Evolutionary conservation across 371 early-diverging fungal species (phyloP), one percentile per base, ranked within the genome.

Genomic region (Mucor racemosus): DNA sequence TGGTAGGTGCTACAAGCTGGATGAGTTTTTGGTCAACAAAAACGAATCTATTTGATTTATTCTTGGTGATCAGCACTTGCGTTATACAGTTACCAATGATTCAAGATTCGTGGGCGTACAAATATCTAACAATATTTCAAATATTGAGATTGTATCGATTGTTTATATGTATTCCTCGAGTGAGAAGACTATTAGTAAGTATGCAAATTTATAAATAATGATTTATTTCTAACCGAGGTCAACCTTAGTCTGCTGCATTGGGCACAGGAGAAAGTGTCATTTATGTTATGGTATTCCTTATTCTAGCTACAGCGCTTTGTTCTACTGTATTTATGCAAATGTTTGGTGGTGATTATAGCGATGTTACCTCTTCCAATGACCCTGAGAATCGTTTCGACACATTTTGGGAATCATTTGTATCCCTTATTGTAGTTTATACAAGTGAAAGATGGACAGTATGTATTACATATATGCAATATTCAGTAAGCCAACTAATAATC

Each of bases 361-460:
- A 59, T 5, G 64, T 78, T 15, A 56, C 75, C 1, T 63, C 44
- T 0, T 26, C 41, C 2, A 54, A 74, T 17, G 79, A 76, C 6
- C 58, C 74, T 3, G 69, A 55, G 14, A 66, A 76, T 36, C 70
- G 80, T 1, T 83, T 78, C 54, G 80, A 83, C 54, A 80, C 78
- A 1, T 83, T 83, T 68, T 83, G 78, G 77, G 70, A 83, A 48
- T 66, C 79, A 0, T 83, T 77, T 65, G 58, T 83, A 21, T 74
- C 80, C 5, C 73, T 88, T 0, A 86, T 84, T 59, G 78, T 86
- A 40, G 86, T 88, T 26, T 78, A 86, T 39, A 82, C 88, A 0
- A 84, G 86, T 39, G 88, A 88, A 68, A 86, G 81, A 40, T 88
- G 88, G 88, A 81, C 84, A 54, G 82, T 77, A 73, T 64, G 69